Percentiles rank a stretch among this genome's conserved stretches.
Conservation (phyloP, 2,329 filamentous ascomycete species). For the Alternaria atra region DNA sequence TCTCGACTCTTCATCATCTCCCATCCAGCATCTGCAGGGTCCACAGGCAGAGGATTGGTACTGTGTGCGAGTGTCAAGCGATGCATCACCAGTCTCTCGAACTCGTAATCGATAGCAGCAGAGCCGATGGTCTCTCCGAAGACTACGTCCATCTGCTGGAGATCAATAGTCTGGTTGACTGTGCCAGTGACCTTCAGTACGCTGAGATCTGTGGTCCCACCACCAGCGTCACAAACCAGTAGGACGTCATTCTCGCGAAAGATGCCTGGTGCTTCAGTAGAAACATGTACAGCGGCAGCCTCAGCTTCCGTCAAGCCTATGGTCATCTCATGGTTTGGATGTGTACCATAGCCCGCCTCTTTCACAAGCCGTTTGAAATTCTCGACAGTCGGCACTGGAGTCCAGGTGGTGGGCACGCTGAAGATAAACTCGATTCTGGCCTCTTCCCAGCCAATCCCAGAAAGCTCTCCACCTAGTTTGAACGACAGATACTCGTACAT, state of each 20-base stretch:
- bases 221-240: slow-evolving; percentile 62
- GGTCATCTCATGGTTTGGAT: slow-evolving; percentile 48
- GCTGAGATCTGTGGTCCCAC: slow-evolving; percentile 58
- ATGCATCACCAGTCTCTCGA: slow-evolving; percentile 46
- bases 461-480: slow-evolving; percentile 48
- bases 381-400: slow-evolving; percentile 60
- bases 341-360: slow-evolving; percentile 60
- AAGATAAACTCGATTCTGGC: slow-evolving; percentile 64
- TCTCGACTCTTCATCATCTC: slow-evolving; percentile 53
- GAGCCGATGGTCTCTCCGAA: slow-evolving; percentile 55
- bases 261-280: slow-evolving; percentile 48
- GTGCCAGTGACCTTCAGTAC: slow-evolving; percentile 48
- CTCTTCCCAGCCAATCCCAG: slow-evolving; percentile 48
- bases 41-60: slow-evolving; percentile 35
- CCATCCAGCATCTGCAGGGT: slow-evolving; percentile 50
- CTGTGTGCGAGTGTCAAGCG: slow-evolving; percentile 44
- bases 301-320: slow-evolving; percentile 64
- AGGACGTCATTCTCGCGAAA: slow-evolving; percentile 55
- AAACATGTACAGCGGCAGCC: slow-evolving; percentile 62
- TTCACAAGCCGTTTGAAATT: slow-evolving; percentile 59
- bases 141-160: slow-evolving; percentile 51
- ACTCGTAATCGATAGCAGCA: slow-evolving; percentile 52
- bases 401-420: slow-evolving; percentile 67
- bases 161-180: slow-evolving; percentile 36
- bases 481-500: slow-evolving; percentile 61